These are phyloP conservation scores for Aspergillus asperescens DNA, from an alignment of 495 filamentous ascomycete species.

Conservation along the genomic window DNA sequence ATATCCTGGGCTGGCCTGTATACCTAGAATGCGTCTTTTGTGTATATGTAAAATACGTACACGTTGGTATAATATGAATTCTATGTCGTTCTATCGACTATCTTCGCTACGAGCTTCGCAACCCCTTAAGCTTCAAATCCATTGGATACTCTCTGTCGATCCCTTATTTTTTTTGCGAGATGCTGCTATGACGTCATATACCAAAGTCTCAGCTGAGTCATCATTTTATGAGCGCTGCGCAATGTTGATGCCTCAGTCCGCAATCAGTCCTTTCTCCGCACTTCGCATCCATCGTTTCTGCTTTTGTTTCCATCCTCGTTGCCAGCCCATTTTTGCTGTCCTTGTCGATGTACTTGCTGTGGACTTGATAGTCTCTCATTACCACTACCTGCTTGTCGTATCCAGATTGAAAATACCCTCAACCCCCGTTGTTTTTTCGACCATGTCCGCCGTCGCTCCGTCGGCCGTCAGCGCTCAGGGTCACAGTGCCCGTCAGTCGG, in stretches of 20 bases:
- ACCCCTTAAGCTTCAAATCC: no score
- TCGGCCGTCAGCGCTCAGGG: conserved; percentile 31
- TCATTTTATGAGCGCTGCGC: conserved; percentile 16
- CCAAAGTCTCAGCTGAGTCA: conserved; percentile 18
- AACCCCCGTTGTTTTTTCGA: conserved; percentile 7
- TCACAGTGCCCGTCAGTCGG: conserved; percentile 45
- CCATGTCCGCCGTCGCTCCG: conserved; percentile 29
- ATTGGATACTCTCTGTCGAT: no score
- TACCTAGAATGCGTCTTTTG: conserved; percentile 20
- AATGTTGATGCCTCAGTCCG: conserved; percentile 12
- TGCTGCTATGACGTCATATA: conserved; percentile 17
- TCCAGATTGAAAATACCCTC: conserved; percentile 17
- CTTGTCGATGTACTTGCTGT: conserved; percentile 11
- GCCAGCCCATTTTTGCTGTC: not conserved
- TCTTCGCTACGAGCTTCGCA: not conserved
- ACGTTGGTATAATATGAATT: conserved; percentile 17
- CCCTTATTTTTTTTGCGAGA: no score
- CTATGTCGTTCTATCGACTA: not conserved
- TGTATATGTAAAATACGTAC: conserved; percentile 25
- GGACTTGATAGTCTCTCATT: not conserved
- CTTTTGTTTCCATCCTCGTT: conserved; percentile 1
- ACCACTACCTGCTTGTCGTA: conserved; percentile 13
- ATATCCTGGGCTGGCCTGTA: conserved; percentile 19
- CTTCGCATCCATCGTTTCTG: conserved; percentile 14
- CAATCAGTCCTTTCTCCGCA: conserved; percentile 19